Evolutionary conservation across 306 rosid genomes (phyloP).

Genomic region (Hippophae tibetana): DNA sequence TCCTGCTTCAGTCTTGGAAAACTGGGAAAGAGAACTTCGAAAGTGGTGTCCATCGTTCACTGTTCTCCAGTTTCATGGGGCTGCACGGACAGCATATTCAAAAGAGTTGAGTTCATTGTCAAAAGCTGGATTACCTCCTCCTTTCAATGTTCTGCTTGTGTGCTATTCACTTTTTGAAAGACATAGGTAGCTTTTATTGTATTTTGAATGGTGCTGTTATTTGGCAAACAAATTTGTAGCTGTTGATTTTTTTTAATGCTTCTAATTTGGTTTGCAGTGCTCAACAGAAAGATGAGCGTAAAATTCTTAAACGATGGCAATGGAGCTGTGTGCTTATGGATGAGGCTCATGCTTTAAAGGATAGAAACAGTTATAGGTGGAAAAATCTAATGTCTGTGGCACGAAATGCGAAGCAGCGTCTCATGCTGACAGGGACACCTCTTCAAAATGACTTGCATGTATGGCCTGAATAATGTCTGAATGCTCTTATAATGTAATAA

Average conservation of each 20-base stretch:
- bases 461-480: conserved; percentile 6
- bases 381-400: conserved; percentile 91
- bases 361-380: conserved; percentile 90
- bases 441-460: conserved; percentile 94
- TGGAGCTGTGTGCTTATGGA: conserved; percentile 99
- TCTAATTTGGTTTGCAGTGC: conserved; percentile 48
- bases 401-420: conserved; percentile 79
- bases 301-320: conserved; percentile 78
- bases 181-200: conserved; percentile 58
- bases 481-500: conserved; percentile 6
- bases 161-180: conserved; percentile 96
- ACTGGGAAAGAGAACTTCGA: conserved; percentile 91
- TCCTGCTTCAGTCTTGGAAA: conserved; percentile 98
- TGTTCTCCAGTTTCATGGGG: conserved; percentile 83
- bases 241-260: conserved; percentile 13
- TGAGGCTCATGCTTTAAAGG: conserved; percentile 98
- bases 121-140: conserved; percentile 77
- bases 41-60: conserved; percentile 90
- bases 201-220: not conserved
- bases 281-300: conserved; percentile 96
- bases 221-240: not conserved
- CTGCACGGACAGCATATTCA: conserved; percentile 60
- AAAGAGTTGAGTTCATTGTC: conserved; percentile 73
- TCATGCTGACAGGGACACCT: conserved; percentile 97
- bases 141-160: conserved; percentile 89